Percentiles rank a stretch among this genome's conserved stretches.
These are phyloP conservation scores for Graphilbum sp. DNA, from an alignment of 2,329 filamentous ascomycete species.

Conservation along the genomic window DNA sequence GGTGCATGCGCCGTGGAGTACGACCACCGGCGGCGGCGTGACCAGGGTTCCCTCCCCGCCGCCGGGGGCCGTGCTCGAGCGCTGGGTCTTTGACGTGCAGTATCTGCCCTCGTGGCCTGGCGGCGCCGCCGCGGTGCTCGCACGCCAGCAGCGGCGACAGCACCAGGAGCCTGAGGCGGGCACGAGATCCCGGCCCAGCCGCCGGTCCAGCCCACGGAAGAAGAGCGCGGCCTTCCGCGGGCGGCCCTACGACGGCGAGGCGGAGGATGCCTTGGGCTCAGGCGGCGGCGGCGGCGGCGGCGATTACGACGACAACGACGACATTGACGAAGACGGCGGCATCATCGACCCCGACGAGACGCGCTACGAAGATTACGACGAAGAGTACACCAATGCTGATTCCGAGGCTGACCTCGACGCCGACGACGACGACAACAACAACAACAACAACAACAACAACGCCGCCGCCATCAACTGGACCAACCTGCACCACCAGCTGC, in stretches of 20 bases:
- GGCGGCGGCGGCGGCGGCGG: no score
- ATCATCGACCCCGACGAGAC: no score
- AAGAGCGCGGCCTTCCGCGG: no score
- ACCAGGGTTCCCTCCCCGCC: not conserved
- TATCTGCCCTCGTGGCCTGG: slow-evolving; percentile 31
- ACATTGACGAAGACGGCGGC: slow-evolving; percentile 1
- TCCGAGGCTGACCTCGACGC: slow-evolving; percentile 2
- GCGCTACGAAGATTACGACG: slow-evolving; percentile 6
- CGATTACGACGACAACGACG: slow-evolving; percentile 1
- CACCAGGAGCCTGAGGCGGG: not conserved
- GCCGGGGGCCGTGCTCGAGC: slow-evolving; percentile 31
- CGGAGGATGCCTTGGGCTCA: slow-evolving; percentile 15
- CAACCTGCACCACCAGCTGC: slow-evolving; percentile 57
- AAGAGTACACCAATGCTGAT: slow-evolving; percentile 3
- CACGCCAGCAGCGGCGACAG: not conserved
- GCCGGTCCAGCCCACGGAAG: no score
- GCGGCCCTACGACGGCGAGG: slow-evolving; percentile 19
- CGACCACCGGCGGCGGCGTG: no score
- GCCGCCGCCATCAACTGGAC: slow-evolving; percentile 25
- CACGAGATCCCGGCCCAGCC: not conserved
- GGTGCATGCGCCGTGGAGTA: slow-evolving; percentile 7
- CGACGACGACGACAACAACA: not conserved
- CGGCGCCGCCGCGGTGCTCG: slow-evolving; percentile 16
- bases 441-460: not conserved
- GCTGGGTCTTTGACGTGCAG: slow-evolving; percentile 44